Percentiles rank a stretch among this genome's conserved stretches.
Evolutionary conservation across 1,284 basidiomycete species (phyloP).

Genomic region (Ustilago hordei): DNA sequence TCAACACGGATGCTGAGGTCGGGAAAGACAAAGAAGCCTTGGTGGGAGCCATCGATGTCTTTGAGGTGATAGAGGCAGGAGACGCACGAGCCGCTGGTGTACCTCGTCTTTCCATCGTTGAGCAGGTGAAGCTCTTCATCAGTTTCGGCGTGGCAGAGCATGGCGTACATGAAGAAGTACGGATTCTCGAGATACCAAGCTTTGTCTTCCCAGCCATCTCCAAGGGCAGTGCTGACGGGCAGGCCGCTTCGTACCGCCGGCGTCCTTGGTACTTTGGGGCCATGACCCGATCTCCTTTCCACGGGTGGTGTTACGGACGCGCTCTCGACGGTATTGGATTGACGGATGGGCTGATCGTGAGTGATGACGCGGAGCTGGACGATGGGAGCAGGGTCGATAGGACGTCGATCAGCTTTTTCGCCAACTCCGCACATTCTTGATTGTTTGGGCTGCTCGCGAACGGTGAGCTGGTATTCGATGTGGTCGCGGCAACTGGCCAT

Average conservation of each 20-base stretch:
- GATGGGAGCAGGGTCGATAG: slow-evolving; percentile 95
- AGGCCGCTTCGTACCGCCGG: slow-evolving; percentile 51
- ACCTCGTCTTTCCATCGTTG: slow-evolving; percentile 90
- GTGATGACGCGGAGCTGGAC: slow-evolving; percentile 89
- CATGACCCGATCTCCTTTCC: slow-evolving; percentile 39
- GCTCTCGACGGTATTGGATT: slow-evolving; percentile 20
- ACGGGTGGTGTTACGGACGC: slow-evolving; percentile 37
- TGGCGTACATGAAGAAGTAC: slow-evolving; percentile 67
- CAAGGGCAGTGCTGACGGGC: slow-evolving; percentile 54
- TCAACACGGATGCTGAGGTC: slow-evolving; percentile 77
- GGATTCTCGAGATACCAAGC: slow-evolving; percentile 67
- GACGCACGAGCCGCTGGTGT: slow-evolving; percentile 88
- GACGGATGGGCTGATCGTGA: slow-evolving; percentile 53
- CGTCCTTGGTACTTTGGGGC: slow-evolving; percentile 26
- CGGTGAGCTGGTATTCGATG: slow-evolving; percentile 63
- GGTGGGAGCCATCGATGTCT: slow-evolving; percentile 82
- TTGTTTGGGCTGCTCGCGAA: slow-evolving; percentile 66
- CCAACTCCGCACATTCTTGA: slow-evolving; percentile 66
- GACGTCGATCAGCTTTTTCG: slow-evolving; percentile 89
- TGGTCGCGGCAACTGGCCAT: slow-evolving; percentile 53
- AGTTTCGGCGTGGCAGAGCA: slow-evolving; percentile 63
- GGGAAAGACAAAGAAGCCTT: slow-evolving; percentile 74
- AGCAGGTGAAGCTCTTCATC: slow-evolving; percentile 93
- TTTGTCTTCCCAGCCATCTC: slow-evolving; percentile 67
- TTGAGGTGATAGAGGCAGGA: slow-evolving; percentile 94